phyloP scores from a whole-genome alignment of 2,329 filamentous ascomycete genomes.

The Xylariales sp. region DNA sequence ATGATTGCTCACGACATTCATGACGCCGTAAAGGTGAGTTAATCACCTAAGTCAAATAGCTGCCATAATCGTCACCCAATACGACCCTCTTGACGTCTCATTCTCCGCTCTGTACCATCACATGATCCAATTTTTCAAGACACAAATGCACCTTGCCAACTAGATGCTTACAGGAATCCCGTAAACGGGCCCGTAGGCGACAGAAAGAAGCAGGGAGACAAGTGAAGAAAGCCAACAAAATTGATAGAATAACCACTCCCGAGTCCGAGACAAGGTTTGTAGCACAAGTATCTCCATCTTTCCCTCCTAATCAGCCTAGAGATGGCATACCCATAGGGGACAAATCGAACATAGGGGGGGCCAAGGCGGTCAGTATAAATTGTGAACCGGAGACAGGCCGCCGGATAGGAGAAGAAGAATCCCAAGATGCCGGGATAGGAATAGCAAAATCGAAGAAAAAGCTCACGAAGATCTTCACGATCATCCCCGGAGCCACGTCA shows the following conservation, averaged over 20 bases:
- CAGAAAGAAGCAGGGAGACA: conserved; percentile 20
- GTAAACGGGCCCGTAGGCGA: conserved; percentile 17
- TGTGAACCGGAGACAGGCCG: background rate
- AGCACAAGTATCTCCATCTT: background rate
- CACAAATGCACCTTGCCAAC: background rate
- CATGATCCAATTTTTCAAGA: background rate
- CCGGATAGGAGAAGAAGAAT: background rate
- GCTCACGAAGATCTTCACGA: conserved; percentile 5
- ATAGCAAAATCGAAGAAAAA: conserved; percentile 13
- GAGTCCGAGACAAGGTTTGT: background rate
- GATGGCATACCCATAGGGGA: background rate
- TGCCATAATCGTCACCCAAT: too few species aligned
- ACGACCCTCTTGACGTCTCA: background rate
- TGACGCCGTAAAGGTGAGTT: conserved; percentile 40
- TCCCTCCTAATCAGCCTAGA: background rate
- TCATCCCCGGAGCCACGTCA: background rate
- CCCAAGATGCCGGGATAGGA: background rate
- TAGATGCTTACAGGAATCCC: conserved; percentile 21
- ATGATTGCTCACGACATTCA: conserved; percentile 44
- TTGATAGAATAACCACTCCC: background rate
- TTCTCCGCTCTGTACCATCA: background rate
- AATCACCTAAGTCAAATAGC: background rate
- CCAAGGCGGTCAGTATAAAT: background rate
- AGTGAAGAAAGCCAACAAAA: background rate
- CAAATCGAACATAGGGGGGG: too few species aligned